phyloP scores from a whole-genome alignment of 441 rosid genomes.

The Macaranga tanarius region DNA sequence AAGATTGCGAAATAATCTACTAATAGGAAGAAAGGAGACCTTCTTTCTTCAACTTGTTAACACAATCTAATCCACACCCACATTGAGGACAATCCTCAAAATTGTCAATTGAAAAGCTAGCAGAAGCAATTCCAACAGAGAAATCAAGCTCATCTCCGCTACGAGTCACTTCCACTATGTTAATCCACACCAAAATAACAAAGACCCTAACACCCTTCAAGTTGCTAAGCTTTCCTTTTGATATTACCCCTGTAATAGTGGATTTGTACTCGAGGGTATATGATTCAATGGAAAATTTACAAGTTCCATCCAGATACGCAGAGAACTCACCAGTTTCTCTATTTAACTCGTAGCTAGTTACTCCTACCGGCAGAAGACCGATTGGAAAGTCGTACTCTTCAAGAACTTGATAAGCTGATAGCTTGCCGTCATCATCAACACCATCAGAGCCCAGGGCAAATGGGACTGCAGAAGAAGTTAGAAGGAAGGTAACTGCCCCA shows the following conservation, averaged over 20 bases:
- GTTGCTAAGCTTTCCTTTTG: constrained; percentile 33
- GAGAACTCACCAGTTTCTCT: constrained; percentile 23
- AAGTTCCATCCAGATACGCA: constrained; percentile 18
- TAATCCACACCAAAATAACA: constrained; percentile 57
- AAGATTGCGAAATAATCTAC: too few species aligned
- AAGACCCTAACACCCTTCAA: constrained; percentile 43
- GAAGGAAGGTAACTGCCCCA: neutral
- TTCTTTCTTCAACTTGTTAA: neutral
- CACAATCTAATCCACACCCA: constrained; percentile 68
- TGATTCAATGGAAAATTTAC: constrained; percentile 16
- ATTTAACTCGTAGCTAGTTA: constrained; percentile 33
- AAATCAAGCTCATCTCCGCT: constrained; percentile 46
- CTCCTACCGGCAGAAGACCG: constrained; percentile 42
- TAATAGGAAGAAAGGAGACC: neutral
- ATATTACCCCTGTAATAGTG: constrained; percentile 32
- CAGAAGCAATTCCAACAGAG: constrained; percentile 65
- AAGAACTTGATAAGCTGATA: constrained; percentile 37
- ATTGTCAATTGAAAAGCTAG: constrained; percentile 44
- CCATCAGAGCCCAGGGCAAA: neutral
- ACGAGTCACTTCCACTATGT: constrained; percentile 48
- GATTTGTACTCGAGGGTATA: constrained; percentile 19
- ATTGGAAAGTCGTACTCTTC: constrained; percentile 40
- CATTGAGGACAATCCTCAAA: constrained; percentile 65
- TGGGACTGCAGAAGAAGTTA: neutral
- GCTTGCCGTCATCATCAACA: neutral